Conservation (phyloP, 2,329 filamentous ascomycete species). For the Metarhizium robertsii region DNA sequence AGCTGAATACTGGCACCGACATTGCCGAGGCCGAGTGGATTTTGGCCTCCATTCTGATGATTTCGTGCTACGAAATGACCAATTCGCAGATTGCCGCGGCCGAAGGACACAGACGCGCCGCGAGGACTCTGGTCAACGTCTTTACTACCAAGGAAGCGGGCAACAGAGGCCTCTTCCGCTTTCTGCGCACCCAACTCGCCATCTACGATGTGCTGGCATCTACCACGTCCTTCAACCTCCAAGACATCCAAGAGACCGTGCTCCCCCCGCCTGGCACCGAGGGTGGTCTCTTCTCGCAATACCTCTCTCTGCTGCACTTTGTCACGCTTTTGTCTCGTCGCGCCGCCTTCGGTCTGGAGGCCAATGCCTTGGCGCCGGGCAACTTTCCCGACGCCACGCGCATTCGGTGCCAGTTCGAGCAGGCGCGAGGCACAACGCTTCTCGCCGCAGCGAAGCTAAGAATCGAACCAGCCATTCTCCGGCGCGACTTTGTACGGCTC, state of each 20-base stretch:
- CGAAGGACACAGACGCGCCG: conserved; percentile 19
- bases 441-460: conserved; percentile 16
- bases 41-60: conserved; percentile 20
- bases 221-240: conserved; percentile 18
- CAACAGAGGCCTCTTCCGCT: conserved; percentile 15
- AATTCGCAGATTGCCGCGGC: conserved; percentile 15
- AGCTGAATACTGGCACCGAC: conserved; percentile 14
- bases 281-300: conserved; percentile 16
- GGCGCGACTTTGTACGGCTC: conserved; percentile 17
- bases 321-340: conserved; percentile 13
- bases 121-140: conserved; percentile 18
- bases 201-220: conserved; percentile 18
- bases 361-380: not conserved
- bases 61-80: conserved; percentile 21
- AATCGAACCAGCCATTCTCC: conserved; percentile 9
- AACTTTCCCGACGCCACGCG: conserved; percentile 1
- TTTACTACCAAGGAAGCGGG: conserved; percentile 13
- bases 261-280: conserved; percentile 12
- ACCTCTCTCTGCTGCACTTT: conserved; percentile 12
- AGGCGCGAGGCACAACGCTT: conserved; percentile 17
- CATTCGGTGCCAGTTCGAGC: conserved; percentile 14
- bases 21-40: conserved; percentile 20
- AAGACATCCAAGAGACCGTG: conserved; percentile 14
- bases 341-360: not conserved
- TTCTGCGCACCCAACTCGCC: conserved; percentile 19